phyloP scores from a whole-genome alignment of 2,329 filamentous ascomycete genomes.

The Chaetothyriales sp. region DNA sequence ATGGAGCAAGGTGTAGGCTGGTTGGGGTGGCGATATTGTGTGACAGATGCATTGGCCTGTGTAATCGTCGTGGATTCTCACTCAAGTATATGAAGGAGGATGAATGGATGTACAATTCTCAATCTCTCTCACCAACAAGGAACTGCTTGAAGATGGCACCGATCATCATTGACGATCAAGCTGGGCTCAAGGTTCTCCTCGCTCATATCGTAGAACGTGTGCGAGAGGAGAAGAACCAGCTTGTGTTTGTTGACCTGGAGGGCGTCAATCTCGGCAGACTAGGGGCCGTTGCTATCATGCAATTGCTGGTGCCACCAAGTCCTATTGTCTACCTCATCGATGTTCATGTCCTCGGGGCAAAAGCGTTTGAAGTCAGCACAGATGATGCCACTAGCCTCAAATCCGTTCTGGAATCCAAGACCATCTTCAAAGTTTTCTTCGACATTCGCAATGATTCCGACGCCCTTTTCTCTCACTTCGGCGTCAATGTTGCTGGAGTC shows the following conservation, averaged over 20 bases:
- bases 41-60: too few relatives aligned
- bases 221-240: constrained; percentile 1
- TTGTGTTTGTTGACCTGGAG: constrained; percentile 39
- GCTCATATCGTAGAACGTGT: constrained; percentile 3
- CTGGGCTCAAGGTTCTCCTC: constrained; percentile 3
- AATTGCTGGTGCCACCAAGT: constrained; percentile 24
- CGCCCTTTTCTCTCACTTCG: constrained; percentile 34
- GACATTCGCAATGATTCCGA: constrained; percentile 44
- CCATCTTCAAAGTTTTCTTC: constrained; percentile 39
- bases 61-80: too few relatives aligned
- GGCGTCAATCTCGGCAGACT: constrained; percentile 31
- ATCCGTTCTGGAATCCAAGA: constrained; percentile 29
- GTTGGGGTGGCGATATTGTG: too few relatives aligned
- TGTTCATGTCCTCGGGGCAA: constrained; percentile 25
- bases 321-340: constrained; percentile 33
- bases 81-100: too few relatives aligned
- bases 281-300: constrained; percentile 35
- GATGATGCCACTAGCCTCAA: constrained; percentile 19
- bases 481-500: constrained; percentile 29
- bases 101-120: too few relatives aligned
- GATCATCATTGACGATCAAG: constrained; percentile 1
- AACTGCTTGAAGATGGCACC: not conserved
- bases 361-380: constrained; percentile 30
- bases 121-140: not conserved
- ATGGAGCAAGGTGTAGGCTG: too few relatives aligned